Base-by-base conservation (phyloP, 306 rosid genomes). In the Gillenia trifoliata region DNA sequence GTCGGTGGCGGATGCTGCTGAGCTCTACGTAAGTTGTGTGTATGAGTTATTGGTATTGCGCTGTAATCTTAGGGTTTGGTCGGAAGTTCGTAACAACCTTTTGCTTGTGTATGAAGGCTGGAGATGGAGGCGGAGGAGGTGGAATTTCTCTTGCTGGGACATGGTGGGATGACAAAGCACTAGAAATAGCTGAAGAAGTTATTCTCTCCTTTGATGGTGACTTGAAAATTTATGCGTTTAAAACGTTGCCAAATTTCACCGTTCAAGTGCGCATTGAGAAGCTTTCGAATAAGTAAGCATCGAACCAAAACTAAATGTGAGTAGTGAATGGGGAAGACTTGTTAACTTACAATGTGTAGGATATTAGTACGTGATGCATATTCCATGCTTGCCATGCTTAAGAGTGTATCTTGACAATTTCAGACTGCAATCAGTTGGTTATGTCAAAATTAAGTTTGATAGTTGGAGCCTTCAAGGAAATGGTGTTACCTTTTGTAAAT, bases 111-210 rank as follows among this genome's bases (percentile, higher is more conserved):
- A 54, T 78, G 79, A 81, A 93, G 98, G 97, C 41, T 26, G 98
- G 98, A 63, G 98, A 91, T 84, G 97, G 98, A 22, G 94, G 80
- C 4, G 90, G 81, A 59, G 98, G 98, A 3, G 96, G 98, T 68
- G 98, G 98, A 63, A 80, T 91, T 80, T 88, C 94, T 19, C 92
- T 91, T 60, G 96, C 96, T 1, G 94, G 92, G 77, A 80, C 89
- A 2, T 91, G 91, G 98, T 93, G 98, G 98, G 98, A 93, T 83
- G 83, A 91, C 70, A 88, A 89, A 17, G 96, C 96, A 28, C 63
- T 91, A 34, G 88, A 87, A 36, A 80, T 93, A 38, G 97, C 98
- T 36, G 90, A 89, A 81, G 93, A 88, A 77, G 92, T 91, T 70
- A 69, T 85, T 55, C 75, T 64, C 40, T 85, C 94, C 41, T 91